These are phyloP conservation scores for Cyberlindnera galapagoensis DNA, from an alignment of 805 yeast genomes.

Conservation along the genomic window DNA sequence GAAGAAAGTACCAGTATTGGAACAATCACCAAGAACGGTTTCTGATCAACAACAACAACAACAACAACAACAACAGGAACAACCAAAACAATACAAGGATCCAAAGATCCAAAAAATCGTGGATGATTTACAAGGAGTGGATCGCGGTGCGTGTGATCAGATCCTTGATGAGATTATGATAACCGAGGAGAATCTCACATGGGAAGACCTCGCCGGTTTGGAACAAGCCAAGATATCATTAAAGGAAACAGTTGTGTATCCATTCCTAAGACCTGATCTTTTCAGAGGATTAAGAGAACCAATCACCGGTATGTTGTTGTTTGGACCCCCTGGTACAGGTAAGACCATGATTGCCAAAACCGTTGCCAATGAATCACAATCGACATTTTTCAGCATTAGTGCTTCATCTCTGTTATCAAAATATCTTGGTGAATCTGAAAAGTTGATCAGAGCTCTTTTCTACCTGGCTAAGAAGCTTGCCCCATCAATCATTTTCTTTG, in stretches of 20 bases:
- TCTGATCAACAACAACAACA: conserved; percentile 2
- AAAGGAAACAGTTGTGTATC: conserved; percentile 94
- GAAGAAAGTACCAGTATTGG: conserved; percentile 5
- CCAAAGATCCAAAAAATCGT: conserved; percentile 25
- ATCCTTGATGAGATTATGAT: conserved; percentile 84
- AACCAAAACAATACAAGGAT: conserved; percentile 12
- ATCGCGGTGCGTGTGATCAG: conserved; percentile 70
- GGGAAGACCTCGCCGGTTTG: conserved; percentile 95
- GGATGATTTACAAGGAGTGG: conserved; percentile 55
- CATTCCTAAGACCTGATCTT: conserved; percentile 88
- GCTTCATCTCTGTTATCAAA: conserved; percentile 87
- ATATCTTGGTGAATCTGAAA: conserved; percentile 89
- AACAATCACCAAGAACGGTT: not conserved
- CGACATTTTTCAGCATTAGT: conserved; percentile 87
- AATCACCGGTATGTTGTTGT: conserved; percentile 89
- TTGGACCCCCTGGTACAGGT: conserved; percentile 99
- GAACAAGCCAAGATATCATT: conserved; percentile 82
- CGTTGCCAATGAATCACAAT: conserved; percentile 90
- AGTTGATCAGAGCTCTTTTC: conserved; percentile 83
- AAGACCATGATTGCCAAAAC: conserved; percentile 97
- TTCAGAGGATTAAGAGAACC: conserved; percentile 91
- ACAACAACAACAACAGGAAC: conserved; percentile 2
- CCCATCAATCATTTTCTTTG: conserved; percentile 91
- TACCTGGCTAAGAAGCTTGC: conserved; percentile 77
- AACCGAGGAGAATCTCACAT: conserved; percentile 82